Evolutionary conservation across 2,329 filamentous ascomycete species (phyloP), one percentile per base, ranked within the genome.

Genomic region (Sarocladium strictum): DNA sequence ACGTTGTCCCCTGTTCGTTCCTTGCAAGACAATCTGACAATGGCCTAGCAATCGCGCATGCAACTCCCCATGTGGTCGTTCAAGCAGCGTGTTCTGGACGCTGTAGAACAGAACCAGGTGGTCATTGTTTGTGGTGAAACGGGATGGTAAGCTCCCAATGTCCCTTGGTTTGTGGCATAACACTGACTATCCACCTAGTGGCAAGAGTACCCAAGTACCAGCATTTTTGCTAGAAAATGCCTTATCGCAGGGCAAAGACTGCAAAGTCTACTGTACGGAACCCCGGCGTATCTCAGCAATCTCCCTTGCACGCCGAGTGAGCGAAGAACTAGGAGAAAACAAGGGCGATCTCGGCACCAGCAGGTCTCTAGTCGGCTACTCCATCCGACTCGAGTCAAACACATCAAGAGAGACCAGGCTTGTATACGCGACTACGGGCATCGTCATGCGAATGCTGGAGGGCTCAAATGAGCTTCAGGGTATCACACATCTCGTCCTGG

Each of bases 401-500:
- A 88, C 87, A 0, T 87, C 85, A 15, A 81, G 84, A 27, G 85
- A 90, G 61, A 97, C 92, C 2, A 80, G 90, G 53, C 80, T 99
- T 24, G 84, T 97, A 5, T 99, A 91, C 70, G 94, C 94, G 53
- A 97, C 87, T 2, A 87, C 84, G 5, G 84, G 94, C 74, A 96
- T 99, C 56, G 90, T 99, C n/a, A 89, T 99, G 77, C 85, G 94
- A 26, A 97, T 99, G 93, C 78, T 99, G 14, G 94, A 99, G 69
- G 86, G 87, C 9, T 89, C 90, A 0, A 88, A 90, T 59, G 88
- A 95, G 55, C 80, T 99, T 41, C 81, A 84, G 55, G 93, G 97
- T 59, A 86, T 99, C 53, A 96, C 93, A 0, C 94, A 97, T 72
- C 74, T 99, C 57, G 85, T 99, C 45, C 84, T 99, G n/a, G 94